A percentile compares a stretch with the other conserved stretches of the same genome.
Conservation (phyloP, 169 alveolate genomes). For the Neospora caninum region DNA sequence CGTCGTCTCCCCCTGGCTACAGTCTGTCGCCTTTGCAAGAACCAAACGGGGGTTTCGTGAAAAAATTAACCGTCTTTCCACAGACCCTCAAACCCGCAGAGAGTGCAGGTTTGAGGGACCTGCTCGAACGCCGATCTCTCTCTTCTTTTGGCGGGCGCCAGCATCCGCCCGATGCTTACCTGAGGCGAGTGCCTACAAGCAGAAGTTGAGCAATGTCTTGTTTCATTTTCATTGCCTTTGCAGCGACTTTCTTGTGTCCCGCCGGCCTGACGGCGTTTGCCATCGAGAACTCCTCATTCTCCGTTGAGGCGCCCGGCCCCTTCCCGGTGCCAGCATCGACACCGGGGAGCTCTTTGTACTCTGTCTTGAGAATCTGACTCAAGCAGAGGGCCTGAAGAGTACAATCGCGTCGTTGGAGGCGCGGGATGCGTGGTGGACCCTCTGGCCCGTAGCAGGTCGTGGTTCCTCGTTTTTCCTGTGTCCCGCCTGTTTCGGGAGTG, state of each 20-base stretch:
- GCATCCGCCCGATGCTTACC: background rate
- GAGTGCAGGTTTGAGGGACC: too few relatives aligned
- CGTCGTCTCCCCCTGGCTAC: too few relatives aligned
- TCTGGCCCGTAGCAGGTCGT: too few relatives aligned
- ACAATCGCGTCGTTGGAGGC: background rate
- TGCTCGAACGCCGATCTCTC: too few relatives aligned
- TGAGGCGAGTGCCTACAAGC: slow-evolving; percentile 8
- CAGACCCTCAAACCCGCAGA: too few relatives aligned
- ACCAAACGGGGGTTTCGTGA: too few relatives aligned
- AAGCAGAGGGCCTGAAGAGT: background rate
- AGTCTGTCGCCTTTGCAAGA: too few relatives aligned
- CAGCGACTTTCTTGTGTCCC: background rate
- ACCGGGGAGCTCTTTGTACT: slow-evolving; percentile 37
- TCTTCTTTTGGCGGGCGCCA: background rate
- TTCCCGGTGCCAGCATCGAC: background rate
- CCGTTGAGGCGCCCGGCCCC: background rate
- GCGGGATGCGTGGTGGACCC: too few relatives aligned
- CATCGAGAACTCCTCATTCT: background rate
- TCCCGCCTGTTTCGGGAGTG: too few relatives aligned
- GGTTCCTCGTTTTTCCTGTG: too few relatives aligned
- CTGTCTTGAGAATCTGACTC: background rate
- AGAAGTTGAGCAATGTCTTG: background rate
- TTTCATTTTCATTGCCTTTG: background rate
- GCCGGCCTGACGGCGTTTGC: background rate
- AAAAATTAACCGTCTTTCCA: too few relatives aligned